Evolutionary conservation across 148 eudicot genomes (phyloP).

Genomic region (Nepenthes mirabilis): DNA sequence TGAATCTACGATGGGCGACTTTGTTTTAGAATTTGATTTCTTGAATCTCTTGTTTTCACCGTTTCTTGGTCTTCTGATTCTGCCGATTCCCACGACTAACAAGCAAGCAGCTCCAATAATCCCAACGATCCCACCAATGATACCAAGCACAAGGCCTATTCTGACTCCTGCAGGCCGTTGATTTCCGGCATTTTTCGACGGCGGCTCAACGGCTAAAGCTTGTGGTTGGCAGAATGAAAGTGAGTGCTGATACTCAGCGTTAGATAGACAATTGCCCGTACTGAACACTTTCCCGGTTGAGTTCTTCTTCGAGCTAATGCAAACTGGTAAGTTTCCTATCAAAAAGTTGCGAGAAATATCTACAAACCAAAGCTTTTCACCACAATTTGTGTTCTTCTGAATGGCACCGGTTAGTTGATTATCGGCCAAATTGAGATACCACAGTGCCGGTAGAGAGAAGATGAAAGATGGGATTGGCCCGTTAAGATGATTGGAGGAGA

Average conservation of each 20-base stretch:
- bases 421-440: conserved; percentile 44
- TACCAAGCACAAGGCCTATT: conserved; percentile 54
- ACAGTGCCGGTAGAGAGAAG: conserved; percentile 41
- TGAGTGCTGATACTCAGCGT: conserved; percentile 41
- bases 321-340: conserved; percentile 53
- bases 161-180: conserved; percentile 20
- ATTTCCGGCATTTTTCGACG: conserved; percentile 1
- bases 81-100: conserved; percentile 26
- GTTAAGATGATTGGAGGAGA: conserved; percentile 49
- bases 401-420: conserved; percentile 70
- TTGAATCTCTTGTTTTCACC: conserved; percentile 12
- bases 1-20: conserved; percentile 32
- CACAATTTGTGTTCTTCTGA: conserved; percentile 33
- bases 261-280: conserved; percentile 56
- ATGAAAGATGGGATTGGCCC: conserved; percentile 57
- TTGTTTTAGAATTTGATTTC: conserved; percentile 36
- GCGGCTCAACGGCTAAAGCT: conserved; percentile 66
- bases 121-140: conserved; percentile 42
- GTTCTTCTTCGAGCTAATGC: conserved; percentile 34
- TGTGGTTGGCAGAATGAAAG: conserved; percentile 40
- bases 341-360: conserved; percentile 69
- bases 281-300: conserved; percentile 26
- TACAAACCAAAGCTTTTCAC: conserved; percentile 33
- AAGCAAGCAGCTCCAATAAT: conserved; percentile 28
- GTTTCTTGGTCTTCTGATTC: conserved; percentile 10